Evolutionary conservation across 805 yeast species (phyloP), one percentile per base, ranked within the genome.

Genomic region (Sugiyamaella marilandica): DNA sequence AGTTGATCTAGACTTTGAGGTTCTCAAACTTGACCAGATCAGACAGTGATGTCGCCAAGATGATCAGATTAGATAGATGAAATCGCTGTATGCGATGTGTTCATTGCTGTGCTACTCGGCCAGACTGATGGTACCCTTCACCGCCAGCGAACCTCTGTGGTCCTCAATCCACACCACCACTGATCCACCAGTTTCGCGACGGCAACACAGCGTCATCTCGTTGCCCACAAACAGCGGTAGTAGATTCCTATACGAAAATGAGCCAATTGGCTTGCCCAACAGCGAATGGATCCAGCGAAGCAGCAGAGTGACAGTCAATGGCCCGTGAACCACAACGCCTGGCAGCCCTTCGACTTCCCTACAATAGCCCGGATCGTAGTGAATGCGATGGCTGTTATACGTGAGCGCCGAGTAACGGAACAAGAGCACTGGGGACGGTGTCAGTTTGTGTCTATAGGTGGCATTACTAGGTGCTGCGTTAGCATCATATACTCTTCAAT

Each of bases 351-450:
- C 98, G 1, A 60, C 62, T 0, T 63, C 52, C 2, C 50, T 59
- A 7, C 88, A 76, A 64, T 87, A 87, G 0, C 58, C 57, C 5
- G 67, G 65, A 62, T 87, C 87, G 66, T 82, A 83, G 69, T 92
- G 99, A 37, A 92, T 87, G 53, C 78, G 76, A 68, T 92, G 99
- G 2, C 95, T 75, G 65, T 92, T 92, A 70, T 83, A 83, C 0
- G 94, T 83, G 50, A 94, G 66, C 10, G 87, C 84, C 44, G 92
- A 83, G 69, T 82, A 87, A 56, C 88, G 71, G 58, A 82, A 75
- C 34, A 82, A 72, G 37, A 80, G 73, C 7, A 73, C 62, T 50
- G 70, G 68, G 5, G 78, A 63, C 41, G 79, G 77, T 19, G 51
- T 69, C 41, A 74, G 61, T 19, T 58, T 59, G 46, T 63, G 68